These are phyloP conservation scores for Phytopythium cucurbitacearum DNA, from an alignment of 352 stramenopile genomes.

Conservation along the genomic window DNA sequence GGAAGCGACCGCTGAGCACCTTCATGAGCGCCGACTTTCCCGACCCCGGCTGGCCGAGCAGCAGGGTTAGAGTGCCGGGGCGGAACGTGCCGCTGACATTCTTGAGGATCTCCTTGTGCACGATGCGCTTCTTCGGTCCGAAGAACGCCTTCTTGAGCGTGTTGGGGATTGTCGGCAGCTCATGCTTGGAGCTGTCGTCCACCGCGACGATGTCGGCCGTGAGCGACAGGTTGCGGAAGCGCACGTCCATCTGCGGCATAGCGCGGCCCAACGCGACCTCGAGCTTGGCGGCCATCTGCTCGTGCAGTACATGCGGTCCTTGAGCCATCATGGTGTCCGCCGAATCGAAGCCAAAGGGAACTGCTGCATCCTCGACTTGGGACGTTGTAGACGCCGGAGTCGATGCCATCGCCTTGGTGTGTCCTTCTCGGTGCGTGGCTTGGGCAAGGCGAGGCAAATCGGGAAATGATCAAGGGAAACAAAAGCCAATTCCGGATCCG, in stretches of 20 bases:
- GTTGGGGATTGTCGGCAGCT: slow-evolving; percentile 30
- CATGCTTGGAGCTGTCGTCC: slow-evolving; percentile 7
- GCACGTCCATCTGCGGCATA: slow-evolving; percentile 44
- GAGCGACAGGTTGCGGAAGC: slow-evolving; percentile 39
- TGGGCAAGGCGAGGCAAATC: not conserved
- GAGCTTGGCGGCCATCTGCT: slow-evolving; percentile 21
- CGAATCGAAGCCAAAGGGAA: slow-evolving; percentile 14
- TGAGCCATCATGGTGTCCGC: slow-evolving; percentile 22
- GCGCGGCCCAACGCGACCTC: slow-evolving; percentile 18
- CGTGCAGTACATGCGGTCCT: slow-evolving; percentile 27
- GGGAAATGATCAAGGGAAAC: not conserved
- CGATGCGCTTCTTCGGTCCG: slow-evolving; percentile 17
- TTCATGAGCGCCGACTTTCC: slow-evolving; percentile 43
- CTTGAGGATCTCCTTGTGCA: slow-evolving; percentile 33
- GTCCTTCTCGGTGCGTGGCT: not conserved
- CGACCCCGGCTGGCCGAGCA: slow-evolving; percentile 27
- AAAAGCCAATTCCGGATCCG: too few species aligned
- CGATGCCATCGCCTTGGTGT: not conserved
- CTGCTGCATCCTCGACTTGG: not conserved
- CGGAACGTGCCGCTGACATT: slow-evolving; percentile 25
- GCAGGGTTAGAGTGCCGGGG: slow-evolving; percentile 31
- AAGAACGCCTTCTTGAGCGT: slow-evolving; percentile 27
- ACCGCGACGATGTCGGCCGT: slow-evolving; percentile 22
- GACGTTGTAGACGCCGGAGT: not conserved
- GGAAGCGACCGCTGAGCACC: slow-evolving; percentile 33